These are phyloP conservation scores for Dissophora globulifera DNA, from an alignment of 192 early-diverging fungal species.

Conservation along the genomic window DNA sequence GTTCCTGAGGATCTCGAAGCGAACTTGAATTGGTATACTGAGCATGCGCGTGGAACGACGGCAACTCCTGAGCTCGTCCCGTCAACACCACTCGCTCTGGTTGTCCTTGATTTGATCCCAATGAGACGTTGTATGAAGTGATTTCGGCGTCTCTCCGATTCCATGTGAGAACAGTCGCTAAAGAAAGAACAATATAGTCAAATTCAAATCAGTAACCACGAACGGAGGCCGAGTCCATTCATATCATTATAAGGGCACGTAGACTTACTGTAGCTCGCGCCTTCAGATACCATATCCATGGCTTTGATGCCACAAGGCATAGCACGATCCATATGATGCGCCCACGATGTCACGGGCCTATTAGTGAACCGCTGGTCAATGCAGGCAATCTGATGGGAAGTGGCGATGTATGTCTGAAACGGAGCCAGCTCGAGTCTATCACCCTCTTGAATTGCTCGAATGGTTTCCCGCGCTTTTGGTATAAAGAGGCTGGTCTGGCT, in stretches of 20 bases:
- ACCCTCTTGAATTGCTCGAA: conserved; percentile 27
- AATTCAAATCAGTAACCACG: no score
- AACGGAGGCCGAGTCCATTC: no score
- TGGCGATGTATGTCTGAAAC: conserved; percentile 32
- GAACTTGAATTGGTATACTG: conserved; percentile 36
- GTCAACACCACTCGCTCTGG: conserved; percentile 2
- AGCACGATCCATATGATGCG: conserved; percentile 17
- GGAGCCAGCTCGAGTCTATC: not conserved
- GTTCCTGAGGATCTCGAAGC: conserved; percentile 20
- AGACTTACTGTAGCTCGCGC: conserved; percentile 2
- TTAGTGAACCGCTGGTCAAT: conserved; percentile 38
- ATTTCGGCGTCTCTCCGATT: conserved; percentile 21
- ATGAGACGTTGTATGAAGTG: conserved; percentile 26
- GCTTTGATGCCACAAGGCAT: conserved; percentile 30
- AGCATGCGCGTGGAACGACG: conserved; percentile 30
- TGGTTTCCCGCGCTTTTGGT: conserved; percentile 10
- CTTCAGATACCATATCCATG: conserved; percentile 7
- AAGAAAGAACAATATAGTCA: not conserved
- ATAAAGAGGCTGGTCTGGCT: conserved; percentile 7
- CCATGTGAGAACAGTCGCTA: conserved; percentile 30
- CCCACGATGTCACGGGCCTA: conserved; percentile 22
- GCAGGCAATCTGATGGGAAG: conserved; percentile 25
- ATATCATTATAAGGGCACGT: no score
- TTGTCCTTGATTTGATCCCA: conserved; percentile 5
- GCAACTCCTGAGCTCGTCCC: conserved; percentile 16